These are phyloP conservation scores for Quercus wislizeni DNA, from an alignment of 306 rosid species.

Conservation along the genomic window DNA sequence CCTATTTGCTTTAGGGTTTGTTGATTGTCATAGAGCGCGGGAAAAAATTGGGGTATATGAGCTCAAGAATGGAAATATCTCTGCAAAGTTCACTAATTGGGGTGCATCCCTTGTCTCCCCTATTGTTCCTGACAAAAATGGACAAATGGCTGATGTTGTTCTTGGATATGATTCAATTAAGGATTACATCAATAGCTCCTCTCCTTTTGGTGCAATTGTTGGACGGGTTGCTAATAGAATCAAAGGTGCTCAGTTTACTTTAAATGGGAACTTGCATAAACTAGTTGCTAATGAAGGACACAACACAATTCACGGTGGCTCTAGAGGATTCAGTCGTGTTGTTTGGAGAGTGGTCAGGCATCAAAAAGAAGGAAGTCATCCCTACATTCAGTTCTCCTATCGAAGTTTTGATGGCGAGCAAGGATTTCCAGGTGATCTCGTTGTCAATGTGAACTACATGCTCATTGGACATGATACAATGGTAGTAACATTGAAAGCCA, in stretches of 20 bases:
- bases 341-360: constrained; percentile 58
- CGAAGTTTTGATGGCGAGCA: constrained; percentile 73
- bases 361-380: constrained; percentile 38
- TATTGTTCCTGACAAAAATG: not conserved
- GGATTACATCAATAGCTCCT: constrained; percentile 25
- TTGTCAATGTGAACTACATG: constrained; percentile 51
- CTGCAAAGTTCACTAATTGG: too few species aligned
- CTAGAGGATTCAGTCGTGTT: constrained; percentile 71
- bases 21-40: not conserved
- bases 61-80: too few species aligned
- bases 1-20: not conserved
- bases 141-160: constrained; percentile 66
- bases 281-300: constrained; percentile 67
- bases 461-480: constrained; percentile 37
- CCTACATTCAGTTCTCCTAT: constrained; percentile 57
- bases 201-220: constrained; percentile 54
- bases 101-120: too few species aligned
- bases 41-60: too few species aligned
- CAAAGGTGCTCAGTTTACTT: constrained; percentile 67
- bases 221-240: constrained; percentile 88
- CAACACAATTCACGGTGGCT: constrained; percentile 76
- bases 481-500: constrained; percentile 53
- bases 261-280: constrained; percentile 57
- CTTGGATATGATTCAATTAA: constrained; percentile 70
- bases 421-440: constrained; percentile 87